A percentile compares a stretch with the other conserved stretches of the same genome.
These are phyloP conservation scores for Trichoderma brevicompactum DNA, from an alignment of 2,329 filamentous ascomycete genomes.

Conservation along the genomic window DNA sequence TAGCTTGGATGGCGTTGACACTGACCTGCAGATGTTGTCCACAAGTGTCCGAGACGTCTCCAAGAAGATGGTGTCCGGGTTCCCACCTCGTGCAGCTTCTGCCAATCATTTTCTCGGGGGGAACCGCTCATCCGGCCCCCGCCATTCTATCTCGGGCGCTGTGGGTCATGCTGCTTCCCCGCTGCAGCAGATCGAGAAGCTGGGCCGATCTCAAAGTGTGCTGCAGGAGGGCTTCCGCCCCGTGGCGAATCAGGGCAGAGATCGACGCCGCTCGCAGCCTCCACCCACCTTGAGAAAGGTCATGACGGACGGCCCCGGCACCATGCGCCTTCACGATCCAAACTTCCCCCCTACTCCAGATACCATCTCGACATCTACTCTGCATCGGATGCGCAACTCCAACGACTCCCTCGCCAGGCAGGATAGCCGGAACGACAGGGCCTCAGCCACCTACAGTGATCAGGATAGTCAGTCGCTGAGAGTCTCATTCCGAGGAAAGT, in stretches of 20 bases:
- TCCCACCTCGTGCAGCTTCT: conserved; percentile 39
- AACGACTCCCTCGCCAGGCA: conserved; percentile 52
- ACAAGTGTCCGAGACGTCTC: background rate
- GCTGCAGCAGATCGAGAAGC: conserved; percentile 55
- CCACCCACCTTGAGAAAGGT: conserved; percentile 50
- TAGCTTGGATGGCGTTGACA: conserved; percentile 37
- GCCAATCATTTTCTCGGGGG: conserved; percentile 24
- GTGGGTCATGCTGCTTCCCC: conserved; percentile 40
- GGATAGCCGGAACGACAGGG: conserved; percentile 41
- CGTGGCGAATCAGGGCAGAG: conserved; percentile 37
- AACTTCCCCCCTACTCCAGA: conserved; percentile 62
- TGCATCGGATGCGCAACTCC: conserved; percentile 56
- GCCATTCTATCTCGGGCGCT: conserved; percentile 51
- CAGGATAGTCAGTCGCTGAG: conserved; percentile 28
- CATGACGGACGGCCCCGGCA: conserved; percentile 50
- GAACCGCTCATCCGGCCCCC: conserved; percentile 37
- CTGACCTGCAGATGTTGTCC: conserved; percentile 24
- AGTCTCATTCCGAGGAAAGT: conserved; percentile 29
- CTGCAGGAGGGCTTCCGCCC: conserved; percentile 41
- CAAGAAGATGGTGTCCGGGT: conserved; percentile 31
- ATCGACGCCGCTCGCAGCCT: conserved; percentile 30
- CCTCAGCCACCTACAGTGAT: conserved; percentile 32
- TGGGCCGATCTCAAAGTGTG: conserved; percentile 40
- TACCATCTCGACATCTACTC: conserved; percentile 61
- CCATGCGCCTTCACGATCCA: conserved; percentile 49